phyloP scores from a whole-genome alignment of 352 stramenopile species.

The Globisporangium heterothallicum region DNA sequence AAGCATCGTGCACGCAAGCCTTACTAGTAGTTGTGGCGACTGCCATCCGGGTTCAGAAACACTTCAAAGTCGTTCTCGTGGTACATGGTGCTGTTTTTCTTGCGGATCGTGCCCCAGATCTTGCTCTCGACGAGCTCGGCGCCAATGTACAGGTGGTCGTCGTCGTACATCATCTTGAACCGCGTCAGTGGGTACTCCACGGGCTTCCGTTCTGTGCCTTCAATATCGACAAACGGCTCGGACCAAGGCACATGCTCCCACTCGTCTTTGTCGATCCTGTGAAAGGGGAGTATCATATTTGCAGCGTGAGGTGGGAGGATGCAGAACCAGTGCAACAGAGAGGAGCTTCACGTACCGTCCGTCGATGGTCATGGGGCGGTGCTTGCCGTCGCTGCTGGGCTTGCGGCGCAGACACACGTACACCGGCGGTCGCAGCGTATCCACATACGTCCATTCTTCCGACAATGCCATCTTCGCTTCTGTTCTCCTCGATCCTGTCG shows the following conservation, averaged over 20 bases:
- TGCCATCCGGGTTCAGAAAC: conserved; percentile 86
- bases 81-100: conserved; percentile 77
- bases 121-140: conserved; percentile 59
- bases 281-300: background rate
- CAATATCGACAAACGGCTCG: conserved; percentile 73
- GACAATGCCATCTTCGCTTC: background rate
- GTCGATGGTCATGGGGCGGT: conserved; percentile 38
- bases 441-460: conserved; percentile 45
- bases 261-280: conserved; percentile 54
- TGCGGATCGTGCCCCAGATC: conserved; percentile 71
- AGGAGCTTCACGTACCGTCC: conserved; percentile 28
- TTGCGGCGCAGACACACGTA: conserved; percentile 67
- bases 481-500: too few species aligned
- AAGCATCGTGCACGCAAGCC: conserved; percentile 11
- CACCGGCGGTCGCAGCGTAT: conserved; percentile 50
- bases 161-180: conserved; percentile 84
- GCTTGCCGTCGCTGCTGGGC: conserved; percentile 14
- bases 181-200: conserved; percentile 42
- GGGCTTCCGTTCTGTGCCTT: conserved; percentile 40
- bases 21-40: conserved; percentile 85
- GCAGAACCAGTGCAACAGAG: background rate
- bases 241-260: conserved; percentile 70
- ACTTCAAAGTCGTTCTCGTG: conserved; percentile 93
- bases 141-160: conserved; percentile 61
- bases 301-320: background rate